Base-by-base conservation (phyloP, 2,329 filamentous ascomycete genomes). In the Fusarium avenaceum region DNA sequence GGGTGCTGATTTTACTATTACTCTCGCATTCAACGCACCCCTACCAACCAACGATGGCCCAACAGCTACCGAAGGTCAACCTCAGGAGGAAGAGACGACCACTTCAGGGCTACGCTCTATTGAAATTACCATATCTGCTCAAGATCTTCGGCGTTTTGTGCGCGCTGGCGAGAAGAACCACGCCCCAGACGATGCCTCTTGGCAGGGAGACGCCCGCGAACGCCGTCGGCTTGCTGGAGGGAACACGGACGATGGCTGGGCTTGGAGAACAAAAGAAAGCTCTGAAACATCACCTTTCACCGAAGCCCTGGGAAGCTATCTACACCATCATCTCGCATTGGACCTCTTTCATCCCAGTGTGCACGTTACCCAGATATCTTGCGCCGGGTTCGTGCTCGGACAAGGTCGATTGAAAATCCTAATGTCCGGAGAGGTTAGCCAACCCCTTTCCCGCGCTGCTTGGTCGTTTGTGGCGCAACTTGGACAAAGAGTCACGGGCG, bases 331-430 rank as follows among this genome's bases (percentile, higher is more conserved):
- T 62, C 77, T 88, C 7, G 85, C 83, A 0, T 74, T 89, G 15
- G 80, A 88, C 69, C 68, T 89, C 65, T 85, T 86, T 56, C 85
- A 88, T 66, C 84, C 86, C 0, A 79, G 81, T n/a, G 85, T 88
- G 4, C 77, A 81, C 3, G 75, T 89, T 24, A 78, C 78, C 14
- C 85, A 86, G 64, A 80, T 89, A 28, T 85, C 85, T 0, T 88
- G 86, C 61, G 83, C 82, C 1, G 86, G 85, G 0, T 89, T 89
- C 57, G 83, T 84, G 38, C 76, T 88, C 13, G 83, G 84, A 0
- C 85, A 87, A 63, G 82, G 77, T 13, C 79, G 85, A 28, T 50
- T 88, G 20, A 88, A 88, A 74, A 74, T 87, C 15, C 55, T 80
- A 17, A 74, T 74, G 43, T 54, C 72, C 5, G 75, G 75, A 4